Conservation (phyloP, 2,329 filamentous ascomycete species). For the Parafenestella ontariensis region DNA sequence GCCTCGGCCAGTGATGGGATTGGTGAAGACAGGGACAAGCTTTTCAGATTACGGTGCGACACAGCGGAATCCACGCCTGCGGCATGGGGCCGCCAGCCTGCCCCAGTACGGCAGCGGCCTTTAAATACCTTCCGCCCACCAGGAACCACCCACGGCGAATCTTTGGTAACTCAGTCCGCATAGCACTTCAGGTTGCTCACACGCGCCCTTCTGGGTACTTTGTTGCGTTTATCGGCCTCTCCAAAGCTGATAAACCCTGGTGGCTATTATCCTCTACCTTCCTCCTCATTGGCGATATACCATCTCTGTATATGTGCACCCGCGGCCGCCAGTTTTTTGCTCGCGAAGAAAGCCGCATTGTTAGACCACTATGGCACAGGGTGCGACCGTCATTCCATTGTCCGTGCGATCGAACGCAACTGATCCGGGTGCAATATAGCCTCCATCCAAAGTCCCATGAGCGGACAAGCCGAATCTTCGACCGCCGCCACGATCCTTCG, state of each 20-base stretch:
- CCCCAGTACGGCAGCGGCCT: background rate
- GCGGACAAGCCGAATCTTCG: slow-evolving; percentile 11
- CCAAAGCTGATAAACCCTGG: background rate
- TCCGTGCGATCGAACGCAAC: background rate
- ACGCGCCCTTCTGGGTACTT: background rate
- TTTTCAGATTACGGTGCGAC: background rate
- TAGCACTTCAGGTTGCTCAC: background rate
- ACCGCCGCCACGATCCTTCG: slow-evolving; percentile 17
- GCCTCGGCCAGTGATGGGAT: background rate
- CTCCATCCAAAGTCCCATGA: slow-evolving; percentile 30
- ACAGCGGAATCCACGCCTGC: background rate
- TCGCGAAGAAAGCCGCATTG: slow-evolving; percentile 15
- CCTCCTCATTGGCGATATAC: background rate
- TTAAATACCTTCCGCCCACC: background rate
- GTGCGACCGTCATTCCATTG: slow-evolving; percentile 8
- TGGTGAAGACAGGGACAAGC: background rate
- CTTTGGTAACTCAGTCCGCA: background rate
- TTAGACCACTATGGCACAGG: slow-evolving; percentile 28
- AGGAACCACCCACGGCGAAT: background rate
- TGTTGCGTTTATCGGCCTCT: background rate
- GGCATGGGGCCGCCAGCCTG: background rate
- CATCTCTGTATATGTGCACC: slow-evolving; percentile 24
- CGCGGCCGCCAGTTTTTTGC: slow-evolving; percentile 9
- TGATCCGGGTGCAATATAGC: slow-evolving; percentile 19
- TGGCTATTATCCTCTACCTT: background rate